Conservation (phyloP, 768 basidiomycete species). For the Suillus americanus region DNA sequence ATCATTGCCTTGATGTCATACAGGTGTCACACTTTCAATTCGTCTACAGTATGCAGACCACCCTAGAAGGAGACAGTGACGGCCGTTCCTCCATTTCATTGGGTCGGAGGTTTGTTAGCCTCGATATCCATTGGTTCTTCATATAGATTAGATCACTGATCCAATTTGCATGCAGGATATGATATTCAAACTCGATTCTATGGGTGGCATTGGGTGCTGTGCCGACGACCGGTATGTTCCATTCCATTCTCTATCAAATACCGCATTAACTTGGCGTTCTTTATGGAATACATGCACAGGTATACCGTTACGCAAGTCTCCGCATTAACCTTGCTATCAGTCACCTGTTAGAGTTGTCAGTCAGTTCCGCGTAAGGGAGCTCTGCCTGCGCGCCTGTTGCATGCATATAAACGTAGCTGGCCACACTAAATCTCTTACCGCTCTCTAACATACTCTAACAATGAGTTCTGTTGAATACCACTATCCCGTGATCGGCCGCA, state of each 20-base stretch:
- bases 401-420: neutral
- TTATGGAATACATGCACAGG: neutral
- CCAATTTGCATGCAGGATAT: neutral
- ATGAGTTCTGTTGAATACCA: slow-evolving; percentile 7
- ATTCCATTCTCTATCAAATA: no score
- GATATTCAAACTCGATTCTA: neutral
- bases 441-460: neutral
- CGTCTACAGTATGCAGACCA: neutral
- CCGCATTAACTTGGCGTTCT: neutral
- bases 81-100: neutral
- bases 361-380: neutral
- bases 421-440: no score
- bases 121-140: neutral
- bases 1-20: neutral
- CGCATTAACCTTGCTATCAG: neutral
- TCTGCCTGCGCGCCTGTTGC: neutral
- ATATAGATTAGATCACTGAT: neutral
- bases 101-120: no score
- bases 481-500: slow-evolving; percentile 23
- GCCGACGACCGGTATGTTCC: neutral
- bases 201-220: neutral
- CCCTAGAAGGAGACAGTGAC: neutral
- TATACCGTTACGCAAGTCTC: neutral
- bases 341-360: neutral
- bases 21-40: neutral